Percentiles rank a stretch among this genome's conserved stretches.
These are phyloP conservation scores for Pythium myriotylum DNA, from an alignment of 352 stramenopile genomes.

Conservation along the genomic window DNA sequence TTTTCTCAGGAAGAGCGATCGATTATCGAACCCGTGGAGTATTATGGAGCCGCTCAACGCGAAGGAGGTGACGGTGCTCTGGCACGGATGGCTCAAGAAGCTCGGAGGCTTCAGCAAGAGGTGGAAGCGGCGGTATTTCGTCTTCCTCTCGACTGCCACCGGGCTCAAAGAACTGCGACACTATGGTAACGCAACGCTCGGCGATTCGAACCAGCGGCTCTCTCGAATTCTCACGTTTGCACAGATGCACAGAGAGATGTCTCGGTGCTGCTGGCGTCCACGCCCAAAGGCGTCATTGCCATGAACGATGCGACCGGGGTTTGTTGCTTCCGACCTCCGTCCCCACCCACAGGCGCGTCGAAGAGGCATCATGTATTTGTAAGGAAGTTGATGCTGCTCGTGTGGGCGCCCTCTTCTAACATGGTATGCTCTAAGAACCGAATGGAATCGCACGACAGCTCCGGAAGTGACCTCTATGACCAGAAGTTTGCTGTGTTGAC, in stretches of 20 bases:
- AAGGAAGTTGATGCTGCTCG: constrained; percentile 8
- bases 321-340: constrained; percentile 65
- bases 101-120: constrained; percentile 83
- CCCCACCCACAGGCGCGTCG: constrained; percentile 30
- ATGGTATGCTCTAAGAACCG: constrained; percentile 39
- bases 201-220: neutral
- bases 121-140: constrained; percentile 78
- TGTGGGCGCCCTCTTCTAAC: neutral
- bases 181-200: constrained; percentile 40
- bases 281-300: constrained; percentile 72
- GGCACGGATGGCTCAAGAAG: constrained; percentile 86
- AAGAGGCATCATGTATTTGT: constrained; percentile 70
- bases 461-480: constrained; percentile 52
- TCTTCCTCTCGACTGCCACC: constrained; percentile 68
- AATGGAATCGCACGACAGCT: constrained; percentile 51
- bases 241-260: constrained; percentile 66
- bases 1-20: neutral
- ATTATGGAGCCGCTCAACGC: constrained; percentile 37
- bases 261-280: constrained; percentile 54
- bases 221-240: neutral
- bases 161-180: constrained; percentile 78
- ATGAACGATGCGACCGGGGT: constrained; percentile 75
- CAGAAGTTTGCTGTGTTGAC: constrained; percentile 82
- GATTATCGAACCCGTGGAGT: neutral
- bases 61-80: constrained; percentile 69